phyloP scores from a whole-genome alignment of 805 yeast genomes.

The Sugiyamaella boreocaroliniensis region DNA sequence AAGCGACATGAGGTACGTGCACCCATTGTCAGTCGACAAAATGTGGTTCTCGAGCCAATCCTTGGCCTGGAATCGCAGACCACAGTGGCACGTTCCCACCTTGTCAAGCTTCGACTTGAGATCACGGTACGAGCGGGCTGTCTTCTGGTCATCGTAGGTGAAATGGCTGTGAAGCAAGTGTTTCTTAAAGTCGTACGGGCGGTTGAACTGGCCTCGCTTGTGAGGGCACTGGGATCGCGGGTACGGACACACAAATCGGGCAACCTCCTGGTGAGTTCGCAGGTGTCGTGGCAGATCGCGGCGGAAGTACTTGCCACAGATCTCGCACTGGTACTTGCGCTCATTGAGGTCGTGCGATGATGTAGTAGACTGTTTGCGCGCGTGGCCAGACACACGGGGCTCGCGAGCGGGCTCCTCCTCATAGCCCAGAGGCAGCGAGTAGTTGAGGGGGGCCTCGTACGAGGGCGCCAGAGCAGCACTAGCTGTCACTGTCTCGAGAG shows the following conservation, averaged over 20 bases:
- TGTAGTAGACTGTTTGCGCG: neutral
- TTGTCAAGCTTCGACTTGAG: conserved; percentile 46
- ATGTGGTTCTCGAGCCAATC: conserved; percentile 55
- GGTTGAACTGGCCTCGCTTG: conserved; percentile 54
- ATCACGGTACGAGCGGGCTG: conserved; percentile 41
- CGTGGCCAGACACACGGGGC: neutral
- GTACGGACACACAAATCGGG: conserved; percentile 52
- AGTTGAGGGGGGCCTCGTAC: neutral
- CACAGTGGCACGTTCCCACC: conserved; percentile 52
- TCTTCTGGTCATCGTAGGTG: conserved; percentile 41
- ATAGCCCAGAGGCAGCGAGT: too few relatives aligned
- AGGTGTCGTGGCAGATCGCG: conserved; percentile 59
- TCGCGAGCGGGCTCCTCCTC: too few relatives aligned
- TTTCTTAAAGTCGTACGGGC: conserved; percentile 64
- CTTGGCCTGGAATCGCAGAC: conserved; percentile 40
- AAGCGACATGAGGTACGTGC: conserved; percentile 7
- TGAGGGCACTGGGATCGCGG: conserved; percentile 52
- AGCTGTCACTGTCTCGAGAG: neutral
- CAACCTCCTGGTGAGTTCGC: conserved; percentile 52
- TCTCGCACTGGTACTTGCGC: conserved; percentile 35
- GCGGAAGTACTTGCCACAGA: conserved; percentile 48
- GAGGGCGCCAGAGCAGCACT: neutral
- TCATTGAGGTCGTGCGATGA: neutral
- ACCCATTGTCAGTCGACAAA: conserved; percentile 17
- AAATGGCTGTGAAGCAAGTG: conserved; percentile 58